Percentiles rank a stretch among this genome's conserved stretches.
Conservation (phyloP, 2,329 filamentous ascomycete species). For the Aspergillus costaricaensis region DNA sequence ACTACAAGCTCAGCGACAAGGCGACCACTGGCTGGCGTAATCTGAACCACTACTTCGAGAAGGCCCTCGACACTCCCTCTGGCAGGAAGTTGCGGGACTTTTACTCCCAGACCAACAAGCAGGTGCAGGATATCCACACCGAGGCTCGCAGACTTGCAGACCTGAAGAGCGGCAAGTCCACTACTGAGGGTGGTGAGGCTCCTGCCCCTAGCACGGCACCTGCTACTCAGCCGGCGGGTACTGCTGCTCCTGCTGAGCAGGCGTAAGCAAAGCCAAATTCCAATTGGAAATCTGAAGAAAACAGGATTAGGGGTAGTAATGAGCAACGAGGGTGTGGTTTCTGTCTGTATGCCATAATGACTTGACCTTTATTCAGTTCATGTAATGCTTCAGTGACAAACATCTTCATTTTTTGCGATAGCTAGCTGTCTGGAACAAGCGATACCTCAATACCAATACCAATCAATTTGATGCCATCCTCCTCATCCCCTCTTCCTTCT, state of each 20-base stretch:
- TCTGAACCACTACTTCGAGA: slow-evolving; percentile 88
- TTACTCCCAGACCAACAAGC: slow-evolving; percentile 80
- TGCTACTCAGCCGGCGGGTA: slow-evolving; percentile 25
- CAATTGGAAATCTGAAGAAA: neutral
- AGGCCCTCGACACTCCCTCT: slow-evolving; percentile 81
- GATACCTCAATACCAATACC: neutral
- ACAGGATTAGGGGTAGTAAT: neutral
- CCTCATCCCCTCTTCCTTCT: no score
- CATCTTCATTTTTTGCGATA: slow-evolving; percentile 9
- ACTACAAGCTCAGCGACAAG: slow-evolving; percentile 76
- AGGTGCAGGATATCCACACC: slow-evolving; percentile 89
- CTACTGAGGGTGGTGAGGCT: slow-evolving; percentile 42
- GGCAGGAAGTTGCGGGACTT: slow-evolving; percentile 86
- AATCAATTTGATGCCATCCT: no score
- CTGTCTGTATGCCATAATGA: neutral
- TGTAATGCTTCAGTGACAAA: slow-evolving; percentile 14
- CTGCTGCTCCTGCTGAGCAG: slow-evolving; percentile 31
- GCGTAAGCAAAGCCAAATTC: slow-evolving; percentile 17
- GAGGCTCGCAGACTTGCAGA: slow-evolving; percentile 88
- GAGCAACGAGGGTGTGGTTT: neutral
- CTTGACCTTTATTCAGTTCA: slow-evolving; percentile 7
- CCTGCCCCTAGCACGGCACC: slow-evolving; percentile 24
- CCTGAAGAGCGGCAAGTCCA: slow-evolving; percentile 66
- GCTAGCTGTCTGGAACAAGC: slow-evolving; percentile 18
- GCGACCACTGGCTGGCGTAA: slow-evolving; percentile 68